phyloP scores from a whole-genome alignment of 2,329 filamentous ascomycete species.

The Colletotrichum tofieldiae region DNA sequence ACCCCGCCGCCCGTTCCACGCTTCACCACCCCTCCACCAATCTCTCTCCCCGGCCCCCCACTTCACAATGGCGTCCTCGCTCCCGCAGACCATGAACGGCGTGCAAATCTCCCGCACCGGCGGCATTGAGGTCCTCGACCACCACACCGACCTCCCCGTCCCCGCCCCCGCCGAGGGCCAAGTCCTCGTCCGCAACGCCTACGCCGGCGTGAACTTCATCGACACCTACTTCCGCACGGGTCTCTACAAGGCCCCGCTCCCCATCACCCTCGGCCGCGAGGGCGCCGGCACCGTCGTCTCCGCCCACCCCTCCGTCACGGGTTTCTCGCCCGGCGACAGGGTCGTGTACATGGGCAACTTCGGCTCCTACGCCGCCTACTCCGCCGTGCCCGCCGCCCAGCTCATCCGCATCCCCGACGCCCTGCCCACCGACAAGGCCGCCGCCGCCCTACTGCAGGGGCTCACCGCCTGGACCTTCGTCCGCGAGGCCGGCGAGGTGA shows the following conservation, averaged over 20 bases:
- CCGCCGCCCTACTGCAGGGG: constrained; percentile 83
- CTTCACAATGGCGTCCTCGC: constrained; percentile 35
- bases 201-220: constrained; percentile 88
- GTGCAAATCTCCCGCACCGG: constrained; percentile 81
- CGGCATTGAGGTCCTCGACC: constrained; percentile 79
- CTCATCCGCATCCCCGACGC: constrained; percentile 76
- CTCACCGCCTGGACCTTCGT: constrained; percentile 87
- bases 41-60: constrained; percentile 29
- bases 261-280: constrained; percentile 86
- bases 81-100: constrained; percentile 75
- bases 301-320: constrained; percentile 65
- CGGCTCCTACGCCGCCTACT: constrained; percentile 71
- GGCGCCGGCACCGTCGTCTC: constrained; percentile 80
- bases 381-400: constrained; percentile 66
- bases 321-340: constrained; percentile 76
- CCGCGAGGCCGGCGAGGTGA: constrained; percentile 82
- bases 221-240: constrained; percentile 93
- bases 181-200: constrained; percentile 85
- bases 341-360: constrained; percentile 77
- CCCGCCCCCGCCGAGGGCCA: constrained; percentile 79
- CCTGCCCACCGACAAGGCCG: constrained; percentile 74
- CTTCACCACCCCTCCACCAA: not conserved
- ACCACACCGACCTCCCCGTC: constrained; percentile 80
- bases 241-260: constrained; percentile 81
- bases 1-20: not conserved